Conservation (phyloP, 495 filamentous ascomycete species). For the Aeminium ludgeri region DNA sequence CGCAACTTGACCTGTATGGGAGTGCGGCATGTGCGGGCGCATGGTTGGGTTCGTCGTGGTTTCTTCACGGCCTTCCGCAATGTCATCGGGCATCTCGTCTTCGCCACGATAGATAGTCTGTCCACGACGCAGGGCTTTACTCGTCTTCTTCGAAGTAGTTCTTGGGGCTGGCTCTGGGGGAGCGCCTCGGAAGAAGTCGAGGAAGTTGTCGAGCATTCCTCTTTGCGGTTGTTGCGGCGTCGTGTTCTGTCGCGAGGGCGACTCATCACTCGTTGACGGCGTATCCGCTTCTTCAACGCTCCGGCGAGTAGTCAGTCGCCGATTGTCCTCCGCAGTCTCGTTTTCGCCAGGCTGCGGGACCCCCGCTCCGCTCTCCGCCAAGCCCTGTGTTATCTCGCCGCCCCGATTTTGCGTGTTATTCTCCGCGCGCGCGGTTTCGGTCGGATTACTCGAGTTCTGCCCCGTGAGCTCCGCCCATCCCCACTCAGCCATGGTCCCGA, state of each 20-base stretch:
- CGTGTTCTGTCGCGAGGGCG: background rate
- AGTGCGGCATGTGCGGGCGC: constrained; percentile 7
- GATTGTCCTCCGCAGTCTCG: constrained; percentile 8
- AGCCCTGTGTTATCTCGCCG: no score
- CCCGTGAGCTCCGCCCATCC: constrained; percentile 91
- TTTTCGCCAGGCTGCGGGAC: constrained; percentile 44
- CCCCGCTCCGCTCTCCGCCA: no score
- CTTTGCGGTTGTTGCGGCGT: constrained; percentile 8
- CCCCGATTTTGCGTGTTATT: constrained; percentile 5
- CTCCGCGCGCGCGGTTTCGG: constrained; percentile 18
- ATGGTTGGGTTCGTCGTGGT: constrained; percentile 12
- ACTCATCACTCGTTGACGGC: background rate
- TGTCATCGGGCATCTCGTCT: constrained; percentile 9
- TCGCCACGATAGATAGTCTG: constrained; percentile 18
- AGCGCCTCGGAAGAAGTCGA: constrained; percentile 23
- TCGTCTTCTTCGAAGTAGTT: constrained; percentile 18
- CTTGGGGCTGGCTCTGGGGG: background rate
- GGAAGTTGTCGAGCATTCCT: constrained; percentile 18
- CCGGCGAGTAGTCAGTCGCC: background rate
- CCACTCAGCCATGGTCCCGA: constrained; percentile 82
- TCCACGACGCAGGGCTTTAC: constrained; percentile 21
- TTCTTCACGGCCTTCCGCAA: constrained; percentile 1
- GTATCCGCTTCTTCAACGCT: constrained; percentile 1
- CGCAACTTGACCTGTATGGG: constrained; percentile 5
- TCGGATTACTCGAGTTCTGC: constrained; percentile 42